Percentiles rank a stretch among this genome's conserved stretches.
Conservation (phyloP, 2,329 filamentous ascomycete species). For the Polytolypa hystricis region DNA sequence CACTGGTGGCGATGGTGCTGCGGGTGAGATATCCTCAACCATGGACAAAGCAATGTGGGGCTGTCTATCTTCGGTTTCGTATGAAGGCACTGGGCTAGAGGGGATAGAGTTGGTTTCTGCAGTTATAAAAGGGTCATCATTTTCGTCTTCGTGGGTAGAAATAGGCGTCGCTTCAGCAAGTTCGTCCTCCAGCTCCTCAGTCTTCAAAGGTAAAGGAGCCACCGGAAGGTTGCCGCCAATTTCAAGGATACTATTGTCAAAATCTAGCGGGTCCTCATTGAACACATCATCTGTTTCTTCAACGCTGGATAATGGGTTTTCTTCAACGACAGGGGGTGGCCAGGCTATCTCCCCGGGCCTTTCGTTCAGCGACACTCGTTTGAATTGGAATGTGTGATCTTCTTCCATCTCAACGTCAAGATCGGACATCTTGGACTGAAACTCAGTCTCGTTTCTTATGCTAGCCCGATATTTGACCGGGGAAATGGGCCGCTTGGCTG, state of each 20-base stretch:
- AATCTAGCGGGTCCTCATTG: conserved; percentile 11
- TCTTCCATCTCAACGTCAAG: not conserved
- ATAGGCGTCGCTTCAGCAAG: conserved; percentile 2
- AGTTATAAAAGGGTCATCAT: conserved; percentile 10
- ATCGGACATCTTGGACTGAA: not conserved
- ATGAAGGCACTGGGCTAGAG: conserved; percentile 11
- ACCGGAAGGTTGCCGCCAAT: conserved; percentile 14
- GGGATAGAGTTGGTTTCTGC: conserved; percentile 8
- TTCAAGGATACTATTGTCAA: conserved; percentile 16
- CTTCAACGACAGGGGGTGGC: no score
- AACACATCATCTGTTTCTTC: conserved; percentile 4
- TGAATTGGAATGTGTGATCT: not conserved
- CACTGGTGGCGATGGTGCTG: conserved; percentile 15
- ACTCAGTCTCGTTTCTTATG: not conserved
- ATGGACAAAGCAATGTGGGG: conserved; percentile 8
- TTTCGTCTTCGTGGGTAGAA: not conserved
- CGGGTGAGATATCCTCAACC: conserved; percentile 12
- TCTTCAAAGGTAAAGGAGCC: no score
- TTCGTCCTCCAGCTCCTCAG: conserved; percentile 8
- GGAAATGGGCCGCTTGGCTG: conserved; percentile 32
- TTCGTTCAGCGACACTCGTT: not conserved
- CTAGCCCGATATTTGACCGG: conserved; percentile 24
- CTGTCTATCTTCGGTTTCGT: conserved; percentile 14
- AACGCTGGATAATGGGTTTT: no score
- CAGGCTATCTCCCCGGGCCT: not conserved